A percentile compares a stretch with the other conserved stretches of the same genome.
phyloP scores from a whole-genome alignment of 306 rosid genomes.

The Cucurbita argyrosperma region DNA sequence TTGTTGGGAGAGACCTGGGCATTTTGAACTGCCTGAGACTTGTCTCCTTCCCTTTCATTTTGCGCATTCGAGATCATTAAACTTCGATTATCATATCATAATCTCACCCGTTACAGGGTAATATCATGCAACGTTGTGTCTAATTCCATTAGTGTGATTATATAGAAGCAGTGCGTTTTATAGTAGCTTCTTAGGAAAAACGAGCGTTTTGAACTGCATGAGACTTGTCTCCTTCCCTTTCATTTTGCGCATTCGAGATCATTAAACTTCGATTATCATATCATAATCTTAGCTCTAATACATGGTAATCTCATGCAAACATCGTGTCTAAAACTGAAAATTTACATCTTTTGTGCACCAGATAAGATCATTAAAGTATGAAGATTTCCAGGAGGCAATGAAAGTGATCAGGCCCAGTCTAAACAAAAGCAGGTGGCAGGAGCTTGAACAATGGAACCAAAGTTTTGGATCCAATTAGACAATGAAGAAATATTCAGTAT shows the following conservation, averaged over 20 bases:
- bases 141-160: neutral
- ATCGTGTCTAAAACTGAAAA: neutral
- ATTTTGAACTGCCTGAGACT: no score
- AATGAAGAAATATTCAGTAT: neutral
- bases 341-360: neutral
- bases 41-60: no score
- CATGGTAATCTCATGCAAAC: neutral
- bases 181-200: neutral
- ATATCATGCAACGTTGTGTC: no score
- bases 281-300: neutral
- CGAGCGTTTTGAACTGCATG: neutral
- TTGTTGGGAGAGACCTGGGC: no score
- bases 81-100: neutral
- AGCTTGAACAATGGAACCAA: slow-evolving; percentile 76
- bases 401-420: slow-evolving; percentile 73
- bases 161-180: neutral
- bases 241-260: neutral
- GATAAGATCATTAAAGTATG: slow-evolving; percentile 17
- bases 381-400: slow-evolving; percentile 78
- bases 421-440: slow-evolving; percentile 88
- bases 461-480: slow-evolving; percentile 79
- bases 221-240: neutral
- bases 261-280: neutral
- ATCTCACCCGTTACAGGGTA: neutral
- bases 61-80: neutral